phyloP scores from a whole-genome alignment of 805 yeast genomes.

The Metschnikowia bowlesiae region DNA sequence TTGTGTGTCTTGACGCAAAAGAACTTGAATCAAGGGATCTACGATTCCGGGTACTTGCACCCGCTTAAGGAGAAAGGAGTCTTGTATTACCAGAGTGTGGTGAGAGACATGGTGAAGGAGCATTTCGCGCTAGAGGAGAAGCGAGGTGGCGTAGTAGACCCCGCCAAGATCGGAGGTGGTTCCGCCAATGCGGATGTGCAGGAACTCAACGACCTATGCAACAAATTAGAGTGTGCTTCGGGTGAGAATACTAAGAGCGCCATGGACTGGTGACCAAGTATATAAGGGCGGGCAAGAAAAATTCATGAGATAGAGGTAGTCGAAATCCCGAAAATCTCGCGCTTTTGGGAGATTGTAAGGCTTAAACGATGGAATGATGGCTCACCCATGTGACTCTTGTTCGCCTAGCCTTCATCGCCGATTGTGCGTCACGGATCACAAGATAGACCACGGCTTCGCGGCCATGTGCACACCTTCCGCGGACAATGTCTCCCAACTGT shows the following conservation, averaged over 20 bases:
- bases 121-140: conserved; percentile 46
- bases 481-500: conserved; percentile 2
- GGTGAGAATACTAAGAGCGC: conserved; percentile 8
- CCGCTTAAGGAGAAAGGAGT: conserved; percentile 59
- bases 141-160: conserved; percentile 46
- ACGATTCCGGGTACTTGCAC: conserved; percentile 55
- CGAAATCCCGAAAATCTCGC: not conserved
- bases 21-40: conserved; percentile 58
- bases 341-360: no score
- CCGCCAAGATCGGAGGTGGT: conserved; percentile 44
- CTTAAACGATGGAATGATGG: not conserved
- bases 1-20: conserved; percentile 56
- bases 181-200: conserved; percentile 37
- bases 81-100: conserved; percentile 51
- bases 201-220: conserved; percentile 49
- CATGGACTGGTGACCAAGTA: conserved; percentile 13
- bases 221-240: conserved; percentile 43
- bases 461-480: conserved; percentile 4
- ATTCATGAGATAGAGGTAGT: not conserved
- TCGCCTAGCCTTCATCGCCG: not conserved
- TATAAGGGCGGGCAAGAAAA: not conserved
- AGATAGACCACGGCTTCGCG: conserved; percentile 1
- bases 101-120: conserved; percentile 53
- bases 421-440: conserved; percentile 1
- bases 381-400: not conserved